Conservation (phyloP, 2,329 filamentous ascomycete species). For the Aciculosporium take region DNA sequence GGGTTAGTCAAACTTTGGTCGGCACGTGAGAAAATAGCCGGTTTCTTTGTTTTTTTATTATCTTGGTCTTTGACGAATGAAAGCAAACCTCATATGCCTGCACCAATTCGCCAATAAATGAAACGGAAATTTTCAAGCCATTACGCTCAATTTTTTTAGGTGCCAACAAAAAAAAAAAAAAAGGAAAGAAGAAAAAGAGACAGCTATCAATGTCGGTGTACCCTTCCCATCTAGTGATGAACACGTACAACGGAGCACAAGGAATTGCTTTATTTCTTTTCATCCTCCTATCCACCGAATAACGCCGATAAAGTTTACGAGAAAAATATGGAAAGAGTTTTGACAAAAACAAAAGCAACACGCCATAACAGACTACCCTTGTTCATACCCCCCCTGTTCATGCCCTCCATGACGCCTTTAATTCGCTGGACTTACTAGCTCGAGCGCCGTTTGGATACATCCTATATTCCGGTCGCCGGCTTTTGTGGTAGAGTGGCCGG, state of each 20-base stretch:
- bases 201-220: conserved; percentile 13
- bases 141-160: conserved; percentile 14
- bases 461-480: conserved; percentile 35
- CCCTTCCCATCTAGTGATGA: conserved; percentile 2
- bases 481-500: conserved; percentile 46
- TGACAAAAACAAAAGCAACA: background rate
- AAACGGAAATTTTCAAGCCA: background rate
- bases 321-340: background rate
- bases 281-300: conserved; percentile 20
- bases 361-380: conserved; percentile 14
- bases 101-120: background rate
- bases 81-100: conserved; percentile 11
- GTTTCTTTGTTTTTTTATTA: background rate
- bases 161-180: background rate
- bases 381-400: conserved; percentile 9
- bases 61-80: conserved; percentile 12
- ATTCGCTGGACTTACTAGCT: conserved; percentile 9
- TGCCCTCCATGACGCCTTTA: conserved; percentile 20
- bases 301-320: conserved; percentile 21
- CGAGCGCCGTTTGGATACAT: conserved; percentile 18
- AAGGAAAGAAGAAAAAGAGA: conserved; percentile 1
- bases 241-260: background rate
- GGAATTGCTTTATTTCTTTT: background rate
- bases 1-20: conserved; percentile 17
- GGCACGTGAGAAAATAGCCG: conserved; percentile 11